Evolutionary conservation across 768 basidiomycete species (phyloP), one percentile per base, ranked within the genome.

Genomic region (Rhodotorula toruloides): DNA sequence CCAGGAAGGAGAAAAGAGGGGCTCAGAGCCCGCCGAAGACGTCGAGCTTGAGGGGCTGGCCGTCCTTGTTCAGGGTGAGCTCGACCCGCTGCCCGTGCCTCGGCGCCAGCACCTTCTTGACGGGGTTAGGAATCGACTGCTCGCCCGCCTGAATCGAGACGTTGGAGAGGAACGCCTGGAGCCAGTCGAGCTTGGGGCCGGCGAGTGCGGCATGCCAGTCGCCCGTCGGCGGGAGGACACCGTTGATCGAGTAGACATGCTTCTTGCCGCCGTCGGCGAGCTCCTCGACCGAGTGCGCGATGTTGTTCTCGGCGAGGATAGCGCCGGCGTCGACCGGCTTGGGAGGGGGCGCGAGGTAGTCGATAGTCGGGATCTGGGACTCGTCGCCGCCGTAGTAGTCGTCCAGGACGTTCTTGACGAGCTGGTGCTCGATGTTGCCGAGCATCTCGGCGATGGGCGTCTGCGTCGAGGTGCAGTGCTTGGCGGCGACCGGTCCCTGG

Each of bases 401-500:
- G 53, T 88, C 83, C 22, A 96, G 82, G 49, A 97, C 83, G 74
- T 86, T 89, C 73, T 85, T 77, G 59, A 89, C 84, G 61, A 99
- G 88, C 22, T 81, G 79, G 22, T 83, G 79, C 73, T 90, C 87
- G 78, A 98, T 87, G 78, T 87, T 88, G 58, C 90, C 92, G 55
- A 99, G 84, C 59, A 99, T 81, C 37, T 94, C 89, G 73, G 87
- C 89, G 77, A 98, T 87, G 12, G 96, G 92, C 78, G 94, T 91
- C 74, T 99, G 91, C 78, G 91, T 94, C 74, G 85, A 81, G 47
- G 81, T 85, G 14, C 90, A 86, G 78, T 91, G 86, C 78, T 89
- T 92, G 67, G 85, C 91, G 2, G 96, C 92, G 55, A 99, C 88
- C 21, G 96, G 96, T 29, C 96, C 96, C 79, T 96, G 92, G 58